Evolutionary conservation across 2,329 filamentous ascomycete genomes (phyloP), one percentile per base, ranked within the genome.

Genomic region (Raffaelea deltoideospora): DNA sequence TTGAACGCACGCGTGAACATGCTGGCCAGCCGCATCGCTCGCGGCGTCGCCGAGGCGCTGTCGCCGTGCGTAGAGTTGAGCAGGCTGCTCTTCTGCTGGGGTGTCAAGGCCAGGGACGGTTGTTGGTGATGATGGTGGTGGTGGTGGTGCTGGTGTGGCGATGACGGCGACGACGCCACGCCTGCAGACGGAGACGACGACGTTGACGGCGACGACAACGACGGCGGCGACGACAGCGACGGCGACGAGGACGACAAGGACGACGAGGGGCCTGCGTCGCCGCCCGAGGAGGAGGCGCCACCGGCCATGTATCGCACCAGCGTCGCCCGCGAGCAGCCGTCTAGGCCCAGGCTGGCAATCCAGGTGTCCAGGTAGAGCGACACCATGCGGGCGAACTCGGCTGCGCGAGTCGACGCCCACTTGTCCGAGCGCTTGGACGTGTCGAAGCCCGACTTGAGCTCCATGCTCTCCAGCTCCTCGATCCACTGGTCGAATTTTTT

Each of bases 1-100:
- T 74, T 63, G 45, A 78, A 77, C 10, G 67, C 68, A 20, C 69
- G 59, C 4, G 64, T 67, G 37, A 75, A 75, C 45, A 67, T 59
- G 35, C 57, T 56, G 4, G 67, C 65, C 3, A 56, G 55, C 39
- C 50, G 55, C 5, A 53, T 55, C 13, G 64, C 59, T 17, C 58
- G 57, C 1, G 63, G 64, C 18, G 42, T 41, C 3, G 30, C 40
- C 3, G 64, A 59, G 22, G 50, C 54, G n/a, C n/a, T n/a, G 14
- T 42, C 41, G 41, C 57, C 61, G 40, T 57, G 61, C 41, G 64
- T 62, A 1, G 64, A 65, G 37, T 59, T 63, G 10, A 70, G 51
- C 10, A 71, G 60, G 38, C 60, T 65, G 18, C 59, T 60, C 47
- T 69, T 71, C 44, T 73, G 67, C 44, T 67, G 65, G 5, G 67